Percentiles rank a stretch among this genome's conserved stretches.
phyloP scores from a whole-genome alignment of 1,284 basidiomycete species.

The Leccinum solheimii region DNA sequence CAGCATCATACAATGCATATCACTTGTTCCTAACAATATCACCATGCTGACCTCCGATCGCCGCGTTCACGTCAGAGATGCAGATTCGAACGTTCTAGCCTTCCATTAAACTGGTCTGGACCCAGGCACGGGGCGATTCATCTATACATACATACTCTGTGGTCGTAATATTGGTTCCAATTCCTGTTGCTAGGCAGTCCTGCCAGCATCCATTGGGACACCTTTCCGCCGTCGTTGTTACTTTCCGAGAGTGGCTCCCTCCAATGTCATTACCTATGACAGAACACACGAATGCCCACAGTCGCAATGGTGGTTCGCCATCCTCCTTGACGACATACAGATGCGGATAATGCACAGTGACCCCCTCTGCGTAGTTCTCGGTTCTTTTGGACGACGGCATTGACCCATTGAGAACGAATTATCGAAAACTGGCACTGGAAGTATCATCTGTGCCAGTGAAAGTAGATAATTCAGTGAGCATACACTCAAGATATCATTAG shows the following conservation, averaged over 20 bases:
- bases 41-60: too few species aligned
- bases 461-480: conserved; percentile 7
- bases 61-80: too few species aligned
- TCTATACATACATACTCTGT: too few species aligned
- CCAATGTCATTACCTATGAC: neutral
- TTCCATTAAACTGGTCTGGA: too few species aligned
- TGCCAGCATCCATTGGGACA: neutral
- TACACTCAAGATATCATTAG: neutral
- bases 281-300: conserved; percentile 88
- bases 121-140: too few species aligned
- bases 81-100: too few species aligned
- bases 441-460: conserved; percentile 60
- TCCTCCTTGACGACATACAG: conserved; percentile 97
- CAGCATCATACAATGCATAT: neutral
- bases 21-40: neutral
- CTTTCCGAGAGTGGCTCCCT: neutral
- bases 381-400: conserved; percentile 90
- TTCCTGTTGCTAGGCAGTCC: neutral
- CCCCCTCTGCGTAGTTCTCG: conserved; percentile 88
- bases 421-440: conserved; percentile 71
- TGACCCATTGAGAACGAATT: conserved; percentile 95
- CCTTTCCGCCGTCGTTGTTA: neutral
- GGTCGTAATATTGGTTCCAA: neutral
- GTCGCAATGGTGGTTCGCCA: conserved; percentile 70
- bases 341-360: conserved; percentile 77